phyloP scores from a whole-genome alignment of 2,329 filamentous ascomycete genomes.

The Drechslera avenae region DNA sequence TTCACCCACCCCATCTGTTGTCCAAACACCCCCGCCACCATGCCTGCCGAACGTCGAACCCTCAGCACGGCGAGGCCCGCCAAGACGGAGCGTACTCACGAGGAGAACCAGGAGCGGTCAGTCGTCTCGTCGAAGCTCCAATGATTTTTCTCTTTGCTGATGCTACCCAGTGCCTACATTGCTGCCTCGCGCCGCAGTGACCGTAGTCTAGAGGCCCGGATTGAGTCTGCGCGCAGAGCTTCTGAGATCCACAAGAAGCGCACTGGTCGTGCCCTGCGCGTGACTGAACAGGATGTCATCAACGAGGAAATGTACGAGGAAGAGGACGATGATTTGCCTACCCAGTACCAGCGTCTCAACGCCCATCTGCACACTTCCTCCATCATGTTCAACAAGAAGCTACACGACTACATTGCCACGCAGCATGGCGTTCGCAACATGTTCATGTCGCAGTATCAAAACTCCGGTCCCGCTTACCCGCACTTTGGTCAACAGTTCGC shows the following conservation, averaged over 20 bases:
- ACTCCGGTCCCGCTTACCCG: conserved; percentile 16
- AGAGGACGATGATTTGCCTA: conserved; percentile 79
- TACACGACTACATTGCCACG: conserved; percentile 64
- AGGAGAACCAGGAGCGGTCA: conserved; percentile 77
- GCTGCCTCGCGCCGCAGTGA: conserved; percentile 87
- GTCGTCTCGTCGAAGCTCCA: conserved; percentile 15
- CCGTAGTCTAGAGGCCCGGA: conserved; percentile 81
- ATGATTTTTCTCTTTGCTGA: conserved; percentile 15
- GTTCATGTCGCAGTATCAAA: conserved; percentile 41
- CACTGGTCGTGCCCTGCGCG: conserved; percentile 79
- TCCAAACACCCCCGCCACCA: conserved; percentile 23
- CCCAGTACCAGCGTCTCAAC: conserved; percentile 67
- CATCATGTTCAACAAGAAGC: conserved; percentile 64
- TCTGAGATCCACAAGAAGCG: conserved; percentile 90
- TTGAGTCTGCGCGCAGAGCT: conserved; percentile 84
- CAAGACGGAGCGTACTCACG: conserved; percentile 76
- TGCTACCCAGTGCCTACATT: conserved; percentile 74
- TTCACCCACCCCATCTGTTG: not conserved
- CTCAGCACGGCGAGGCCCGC: conserved; percentile 47
- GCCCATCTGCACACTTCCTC: conserved; percentile 66
- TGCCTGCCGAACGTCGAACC: conserved; percentile 50
- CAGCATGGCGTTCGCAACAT: conserved; percentile 62
- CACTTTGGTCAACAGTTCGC: conserved; percentile 25
- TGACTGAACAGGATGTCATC: conserved; percentile 83
- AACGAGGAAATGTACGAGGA: conserved; percentile 98